Evolutionary conservation across 495 filamentous ascomycete species (phyloP).

Genomic region (Pyrenula massariospora): DNA sequence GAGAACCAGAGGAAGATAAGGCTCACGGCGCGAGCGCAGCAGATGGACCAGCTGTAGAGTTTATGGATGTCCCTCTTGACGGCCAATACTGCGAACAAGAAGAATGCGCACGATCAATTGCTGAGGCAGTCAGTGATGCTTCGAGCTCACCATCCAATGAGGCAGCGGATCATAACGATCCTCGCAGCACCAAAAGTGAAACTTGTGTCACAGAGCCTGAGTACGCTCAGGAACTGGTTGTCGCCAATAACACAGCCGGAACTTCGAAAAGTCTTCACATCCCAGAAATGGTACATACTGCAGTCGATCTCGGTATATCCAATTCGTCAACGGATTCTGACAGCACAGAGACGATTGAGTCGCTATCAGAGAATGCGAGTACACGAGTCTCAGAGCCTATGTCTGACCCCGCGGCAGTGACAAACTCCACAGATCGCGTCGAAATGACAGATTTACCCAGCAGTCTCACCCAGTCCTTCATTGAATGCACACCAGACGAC

Average conservation of each 20-base stretch:
- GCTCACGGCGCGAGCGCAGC: too few species aligned
- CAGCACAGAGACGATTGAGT: not conserved
- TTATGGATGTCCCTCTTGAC: not conserved
- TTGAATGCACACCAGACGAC: conserved; percentile 19
- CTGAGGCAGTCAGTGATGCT: not conserved
- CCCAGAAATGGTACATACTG: too few species aligned
- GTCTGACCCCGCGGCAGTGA: not conserved
- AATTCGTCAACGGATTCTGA: not conserved
- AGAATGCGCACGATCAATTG: not conserved
- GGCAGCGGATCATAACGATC: not conserved
- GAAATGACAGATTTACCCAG: conserved; percentile 11
- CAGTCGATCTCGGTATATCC: too few species aligned
- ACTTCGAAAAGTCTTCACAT: not conserved
- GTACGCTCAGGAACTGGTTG: conserved; percentile 3
- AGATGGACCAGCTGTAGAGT: too few species aligned
- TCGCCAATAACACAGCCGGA: not conserved
- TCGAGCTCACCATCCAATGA: not conserved
- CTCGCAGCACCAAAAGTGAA: not conserved
- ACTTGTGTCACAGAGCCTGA: not conserved
- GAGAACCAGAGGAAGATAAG: too few species aligned
- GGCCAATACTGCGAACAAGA: not conserved
- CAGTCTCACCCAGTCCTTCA: not conserved
- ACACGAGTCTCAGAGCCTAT: not conserved
- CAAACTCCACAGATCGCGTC: not conserved
- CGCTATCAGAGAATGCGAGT: not conserved